These are phyloP conservation scores for Inonotus hispidus DNA, from an alignment of 1,284 basidiomycete species.

Conservation along the genomic window DNA sequence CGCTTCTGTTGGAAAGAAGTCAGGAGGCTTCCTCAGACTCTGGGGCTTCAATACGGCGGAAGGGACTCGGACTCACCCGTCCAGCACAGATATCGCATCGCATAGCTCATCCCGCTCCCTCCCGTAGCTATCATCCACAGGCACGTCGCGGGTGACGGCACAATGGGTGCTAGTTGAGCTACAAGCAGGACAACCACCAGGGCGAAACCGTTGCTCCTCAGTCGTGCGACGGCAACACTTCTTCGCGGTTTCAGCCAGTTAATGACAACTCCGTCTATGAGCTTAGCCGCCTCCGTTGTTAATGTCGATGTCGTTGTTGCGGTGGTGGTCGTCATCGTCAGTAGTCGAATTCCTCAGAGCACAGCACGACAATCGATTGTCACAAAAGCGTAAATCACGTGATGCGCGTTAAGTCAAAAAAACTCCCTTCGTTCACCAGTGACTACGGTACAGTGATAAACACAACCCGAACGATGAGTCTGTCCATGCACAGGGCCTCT, in stretches of 20 bases:
- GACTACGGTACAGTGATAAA: too few relatives aligned
- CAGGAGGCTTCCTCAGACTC: neutral
- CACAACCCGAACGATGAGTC: too few relatives aligned
- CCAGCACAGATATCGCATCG: constrained; percentile 10
- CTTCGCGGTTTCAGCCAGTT: constrained; percentile 19
- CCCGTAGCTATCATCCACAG: constrained; percentile 9
- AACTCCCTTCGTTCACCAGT: too few relatives aligned
- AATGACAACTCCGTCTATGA: neutral
- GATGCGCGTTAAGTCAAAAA: too few relatives aligned
- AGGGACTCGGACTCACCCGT: constrained; percentile 6
- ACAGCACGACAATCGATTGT: too few relatives aligned
- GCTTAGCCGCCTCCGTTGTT: neutral
- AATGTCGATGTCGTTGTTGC: neutral
- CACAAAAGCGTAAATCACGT: too few relatives aligned
- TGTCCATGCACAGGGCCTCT: too few relatives aligned
- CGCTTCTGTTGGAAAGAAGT: constrained; percentile 7
- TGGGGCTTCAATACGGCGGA: neutral
- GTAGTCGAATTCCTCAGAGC: too few relatives aligned
- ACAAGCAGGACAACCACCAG: constrained; percentile 10
- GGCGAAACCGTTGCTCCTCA: constrained; percentile 18
- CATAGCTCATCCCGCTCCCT: constrained; percentile 1
- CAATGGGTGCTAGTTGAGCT: constrained; percentile 12
- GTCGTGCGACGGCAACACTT: constrained; percentile 13
- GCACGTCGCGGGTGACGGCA: constrained; percentile 13
- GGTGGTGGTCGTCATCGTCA: neutral